Base-by-base conservation (phyloP, 2,329 filamentous ascomycete species). In the Conoideocrella luteorostrata region DNA sequence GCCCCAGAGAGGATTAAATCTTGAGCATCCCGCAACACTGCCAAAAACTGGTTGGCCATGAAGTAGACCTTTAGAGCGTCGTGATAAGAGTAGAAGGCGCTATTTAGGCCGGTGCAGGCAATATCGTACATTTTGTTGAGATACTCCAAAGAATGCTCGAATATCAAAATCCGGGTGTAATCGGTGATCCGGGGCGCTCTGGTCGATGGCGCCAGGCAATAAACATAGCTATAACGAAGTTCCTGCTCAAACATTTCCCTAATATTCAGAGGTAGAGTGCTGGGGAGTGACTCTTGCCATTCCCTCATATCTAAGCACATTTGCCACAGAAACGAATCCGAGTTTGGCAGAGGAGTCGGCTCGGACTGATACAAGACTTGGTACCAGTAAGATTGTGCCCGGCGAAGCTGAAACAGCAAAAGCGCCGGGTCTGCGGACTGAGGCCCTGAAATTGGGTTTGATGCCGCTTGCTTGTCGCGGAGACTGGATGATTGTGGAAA, bases 351-450 rank as follows among this genome's bases (percentile, higher is more conserved):
- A n/a, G 79, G 77, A 2, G 76, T 71, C 1, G 82, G 77, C 9
- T 86, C 84, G 15, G 82, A 86, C 56, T 93, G 88, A 58, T 93
- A 93, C 3, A 96, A 77, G 18, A 84, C 79, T 56, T 94, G 89
- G 55, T 97, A 97, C 80, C 88, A 95, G 39, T 77, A 76, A 0
- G 93, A 97, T 60, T 97, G 85, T 6, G 88, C 78, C 46, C 84
- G 78, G n/a, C 91, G 84, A 7, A 97, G 78, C 54, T 84, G 82
- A 59, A 95, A 91, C 2, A 95, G 68, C 15, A 89, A 75, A 10
- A 88, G 70, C 0, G 89, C 88, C 5, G 86, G 78, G 44, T 86
- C 81, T 26, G 84, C 77, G 1, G 63, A 74, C 54, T 66, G 73
- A 52, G 60, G 74, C 46, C 59, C 69, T 54, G 59, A 56, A 33